Evolutionary conservation across 2,329 filamentous ascomycete genomes (phyloP).

Genomic region (Paraphaeosphaeria sporulosa): DNA sequence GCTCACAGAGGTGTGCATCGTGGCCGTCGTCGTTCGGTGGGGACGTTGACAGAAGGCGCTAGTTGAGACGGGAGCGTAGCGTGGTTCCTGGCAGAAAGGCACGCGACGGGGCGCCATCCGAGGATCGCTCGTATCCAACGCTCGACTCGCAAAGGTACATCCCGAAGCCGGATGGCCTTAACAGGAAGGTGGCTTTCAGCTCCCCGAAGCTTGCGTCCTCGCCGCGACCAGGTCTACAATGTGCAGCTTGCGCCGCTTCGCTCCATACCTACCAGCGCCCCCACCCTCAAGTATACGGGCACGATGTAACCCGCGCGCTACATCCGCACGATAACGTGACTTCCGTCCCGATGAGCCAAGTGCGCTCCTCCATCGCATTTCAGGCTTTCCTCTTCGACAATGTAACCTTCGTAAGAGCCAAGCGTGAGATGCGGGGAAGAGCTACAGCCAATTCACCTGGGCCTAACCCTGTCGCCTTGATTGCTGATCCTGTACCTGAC

Average conservation of each 20-base stretch:
- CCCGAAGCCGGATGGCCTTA: slow-evolving; percentile 8
- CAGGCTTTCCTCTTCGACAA: slow-evolving; percentile 1
- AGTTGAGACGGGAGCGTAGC: neutral
- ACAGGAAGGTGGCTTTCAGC: slow-evolving; percentile 3
- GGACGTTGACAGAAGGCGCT: neutral
- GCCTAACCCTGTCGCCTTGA: neutral
- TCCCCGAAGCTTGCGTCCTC: neutral
- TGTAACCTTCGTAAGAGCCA: slow-evolving; percentile 20
- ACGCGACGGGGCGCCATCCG: neutral
- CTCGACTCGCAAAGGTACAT: neutral
- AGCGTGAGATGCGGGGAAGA: slow-evolving; percentile 34
- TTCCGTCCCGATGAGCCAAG: neutral
- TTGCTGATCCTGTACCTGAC: slow-evolving; percentile 19
- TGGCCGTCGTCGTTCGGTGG: neutral
- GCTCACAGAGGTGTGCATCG: neutral
- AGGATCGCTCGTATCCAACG: neutral
- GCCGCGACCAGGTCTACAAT: neutral
- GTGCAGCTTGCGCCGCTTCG: neutral
- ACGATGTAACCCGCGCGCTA: slow-evolving; percentile 9
- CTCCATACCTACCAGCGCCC: neutral
- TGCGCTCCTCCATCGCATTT: neutral
- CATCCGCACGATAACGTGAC: slow-evolving; percentile 4
- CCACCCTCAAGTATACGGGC: neutral
- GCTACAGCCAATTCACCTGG: slow-evolving; percentile 16
- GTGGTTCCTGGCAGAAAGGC: neutral